Base-by-base conservation (phyloP, 441 rosid genomes). In the Adansonia rubrostipa region DNA sequence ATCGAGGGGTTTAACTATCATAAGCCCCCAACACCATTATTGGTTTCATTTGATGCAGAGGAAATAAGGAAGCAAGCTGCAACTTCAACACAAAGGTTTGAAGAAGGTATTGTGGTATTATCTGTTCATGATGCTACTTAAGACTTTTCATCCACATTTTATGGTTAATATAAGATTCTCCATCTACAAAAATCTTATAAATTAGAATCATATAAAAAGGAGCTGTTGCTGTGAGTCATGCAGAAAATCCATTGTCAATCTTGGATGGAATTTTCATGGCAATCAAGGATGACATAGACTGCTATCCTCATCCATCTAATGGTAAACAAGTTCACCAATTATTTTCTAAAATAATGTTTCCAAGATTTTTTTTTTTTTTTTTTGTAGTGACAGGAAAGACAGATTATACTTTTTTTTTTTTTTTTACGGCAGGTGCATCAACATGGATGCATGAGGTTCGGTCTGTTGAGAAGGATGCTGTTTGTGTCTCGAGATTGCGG, bases 251-350 rank as follows among this genome's bases (percentile, higher is more conserved):
- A 28, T 75, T 92, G 78, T 94, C 97, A 8, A 77, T 92, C 78
- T 83, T 94, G 86, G 98, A 94, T 80, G 98, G 98, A 54, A 86
- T 94, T 83, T 92, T 94, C 78, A 82, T 94, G 75, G 95, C 96
- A 78, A 87, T 94, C 79, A 94, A 94, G 87, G 98, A 94, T 81
- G 98, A 94, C 79, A 94, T 94, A 74, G 97, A 92, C 77, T 92
- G 92, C 89, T 82, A 82, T 76, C 98, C 98, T 7, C 85, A 90
- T 84, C 85, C 91, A 50, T 72, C 96, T 42, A 94, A 87, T 79
- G 97, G 98, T 91, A 81, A 80, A 72, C 65, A 60, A 53, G 57
- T 47, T 9, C 54, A 51, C 76, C 65, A 56, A 3, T 66, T 78
- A 71, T 51, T 51, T 71, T 71, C 47, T 48, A 6, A 75, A 65